Evolutionary conservation across 176 grass and related monocot genomes (phyloP).

Genomic region (Triticum urartu): DNA sequence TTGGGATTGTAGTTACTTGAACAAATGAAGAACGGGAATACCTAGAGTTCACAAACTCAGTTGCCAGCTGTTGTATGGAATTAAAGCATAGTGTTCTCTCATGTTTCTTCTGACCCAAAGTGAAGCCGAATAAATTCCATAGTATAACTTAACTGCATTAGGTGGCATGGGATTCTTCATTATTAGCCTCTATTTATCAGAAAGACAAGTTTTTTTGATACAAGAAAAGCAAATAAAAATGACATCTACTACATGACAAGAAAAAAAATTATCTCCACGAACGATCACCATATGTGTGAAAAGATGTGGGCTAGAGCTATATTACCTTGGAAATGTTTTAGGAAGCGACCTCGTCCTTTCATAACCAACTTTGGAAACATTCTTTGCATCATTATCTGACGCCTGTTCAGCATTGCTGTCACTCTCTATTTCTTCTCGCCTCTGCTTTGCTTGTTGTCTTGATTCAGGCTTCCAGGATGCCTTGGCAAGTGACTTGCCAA

Average conservation of each 20-base stretch:
- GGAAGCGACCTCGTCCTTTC: conserved; percentile 45
- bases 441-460: conserved; percentile 53
- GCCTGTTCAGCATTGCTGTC: conserved; percentile 18
- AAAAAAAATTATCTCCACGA: background rate
- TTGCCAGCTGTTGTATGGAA: conserved; percentile 1
- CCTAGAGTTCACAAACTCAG: conserved; percentile 8
- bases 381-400: conserved; percentile 33
- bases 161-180: background rate
- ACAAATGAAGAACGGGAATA: conserved; percentile 9
- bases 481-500: conserved; percentile 71
- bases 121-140: conserved; percentile 7
- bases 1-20: conserved; percentile 1
- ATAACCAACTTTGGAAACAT: conserved; percentile 26
- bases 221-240: background rate
- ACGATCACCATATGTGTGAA: background rate
- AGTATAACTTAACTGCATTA: conserved; percentile 12
- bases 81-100: conserved; percentile 6
- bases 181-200: background rate
- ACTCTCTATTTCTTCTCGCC: conserved; percentile 15
- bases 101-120: conserved; percentile 21
- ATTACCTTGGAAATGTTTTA: conserved; percentile 48
- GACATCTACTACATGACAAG: background rate
- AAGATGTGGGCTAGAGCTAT: conserved; percentile 18
- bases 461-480: conserved; percentile 88
- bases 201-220: conserved; percentile 5